Evolutionary conservation across 805 yeast genomes (phyloP).

Genomic region (Hanseniaspora thailandica): DNA sequence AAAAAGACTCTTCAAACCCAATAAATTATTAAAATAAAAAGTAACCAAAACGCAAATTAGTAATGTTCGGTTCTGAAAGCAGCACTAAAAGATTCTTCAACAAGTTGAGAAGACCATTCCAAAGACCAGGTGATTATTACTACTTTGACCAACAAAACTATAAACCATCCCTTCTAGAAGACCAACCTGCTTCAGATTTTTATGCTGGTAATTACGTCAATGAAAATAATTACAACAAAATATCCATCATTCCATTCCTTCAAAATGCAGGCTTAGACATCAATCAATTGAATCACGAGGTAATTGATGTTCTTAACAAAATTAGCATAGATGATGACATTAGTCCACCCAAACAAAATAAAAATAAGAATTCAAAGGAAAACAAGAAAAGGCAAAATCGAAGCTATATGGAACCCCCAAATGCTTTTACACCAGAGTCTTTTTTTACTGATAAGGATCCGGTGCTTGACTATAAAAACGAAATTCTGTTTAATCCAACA

Average conservation of each 20-base stretch:
- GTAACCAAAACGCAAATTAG: not conserved
- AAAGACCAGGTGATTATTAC: not conserved
- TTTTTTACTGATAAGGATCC: not conserved
- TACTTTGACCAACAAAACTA: not conserved
- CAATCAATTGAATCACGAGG: not conserved
- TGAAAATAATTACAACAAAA: not conserved
- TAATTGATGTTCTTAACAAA: constrained; percentile 4
- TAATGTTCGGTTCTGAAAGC: not conserved
- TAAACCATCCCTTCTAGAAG: not conserved
- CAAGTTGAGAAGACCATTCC: not conserved
- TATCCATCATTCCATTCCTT: constrained; percentile 7
- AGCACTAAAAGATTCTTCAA: constrained; percentile 5
- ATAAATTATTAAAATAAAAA: no score
- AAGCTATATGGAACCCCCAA: not conserved
- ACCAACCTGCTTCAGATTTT: not conserved
- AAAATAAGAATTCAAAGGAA: no score
- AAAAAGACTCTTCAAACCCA: no score
- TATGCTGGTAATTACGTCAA: not conserved
- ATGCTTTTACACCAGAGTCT: not conserved
- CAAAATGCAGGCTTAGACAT: constrained; percentile 8
- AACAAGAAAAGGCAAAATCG: not conserved
- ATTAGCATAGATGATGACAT: constrained; percentile 3
- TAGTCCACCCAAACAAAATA: not conserved
- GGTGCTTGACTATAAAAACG: not conserved
- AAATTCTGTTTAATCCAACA: not conserved